These are phyloP conservation scores for Starmerella bombicola DNA, from an alignment of 805 yeast species.

Conservation along the genomic window DNA sequence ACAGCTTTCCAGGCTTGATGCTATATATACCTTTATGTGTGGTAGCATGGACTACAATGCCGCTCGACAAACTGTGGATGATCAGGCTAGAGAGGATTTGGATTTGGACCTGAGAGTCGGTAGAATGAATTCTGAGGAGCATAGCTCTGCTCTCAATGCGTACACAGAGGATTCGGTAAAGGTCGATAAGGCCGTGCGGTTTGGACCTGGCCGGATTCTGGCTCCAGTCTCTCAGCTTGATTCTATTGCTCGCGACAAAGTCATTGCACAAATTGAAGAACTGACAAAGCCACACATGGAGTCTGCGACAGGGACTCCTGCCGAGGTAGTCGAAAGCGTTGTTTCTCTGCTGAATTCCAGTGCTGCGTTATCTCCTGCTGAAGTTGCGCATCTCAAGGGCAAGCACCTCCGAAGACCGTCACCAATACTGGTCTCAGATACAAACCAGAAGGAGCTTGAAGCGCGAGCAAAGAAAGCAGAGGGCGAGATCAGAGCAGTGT, in stretches of 20 bases:
- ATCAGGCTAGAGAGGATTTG: conserved; percentile 33
- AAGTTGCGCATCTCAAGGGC: conserved; percentile 34
- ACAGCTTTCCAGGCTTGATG: conserved; percentile 39
- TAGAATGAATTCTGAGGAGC: conserved; percentile 29
- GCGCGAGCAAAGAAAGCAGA: conserved; percentile 37
- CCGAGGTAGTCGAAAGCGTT: conserved; percentile 34
- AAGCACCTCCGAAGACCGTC: conserved; percentile 44
- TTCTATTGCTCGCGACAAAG: conserved; percentile 2
- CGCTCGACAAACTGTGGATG: conserved; percentile 48
- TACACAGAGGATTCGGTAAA: conserved; percentile 31
- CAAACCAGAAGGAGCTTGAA: conserved; percentile 24
- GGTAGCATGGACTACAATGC: conserved; percentile 48
- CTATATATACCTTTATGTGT: conserved; percentile 41
- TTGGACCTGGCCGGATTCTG: conserved; percentile 31
- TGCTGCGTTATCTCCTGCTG: conserved; percentile 28
- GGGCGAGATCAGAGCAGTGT: conserved; percentile 41
- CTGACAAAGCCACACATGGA: conserved; percentile 13
- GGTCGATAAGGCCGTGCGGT: conserved; percentile 25
- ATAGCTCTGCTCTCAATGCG: conserved; percentile 28
- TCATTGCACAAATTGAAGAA: conserved; percentile 20
- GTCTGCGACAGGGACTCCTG: conserved; percentile 25
- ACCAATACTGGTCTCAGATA: conserved; percentile 39
- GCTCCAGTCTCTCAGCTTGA: conserved; percentile 4
- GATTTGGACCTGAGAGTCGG: conserved; percentile 28
- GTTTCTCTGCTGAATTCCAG: conserved; percentile 32